phyloP scores from a whole-genome alignment of 805 yeast genomes.

The Ascoidea tarda region DNA sequence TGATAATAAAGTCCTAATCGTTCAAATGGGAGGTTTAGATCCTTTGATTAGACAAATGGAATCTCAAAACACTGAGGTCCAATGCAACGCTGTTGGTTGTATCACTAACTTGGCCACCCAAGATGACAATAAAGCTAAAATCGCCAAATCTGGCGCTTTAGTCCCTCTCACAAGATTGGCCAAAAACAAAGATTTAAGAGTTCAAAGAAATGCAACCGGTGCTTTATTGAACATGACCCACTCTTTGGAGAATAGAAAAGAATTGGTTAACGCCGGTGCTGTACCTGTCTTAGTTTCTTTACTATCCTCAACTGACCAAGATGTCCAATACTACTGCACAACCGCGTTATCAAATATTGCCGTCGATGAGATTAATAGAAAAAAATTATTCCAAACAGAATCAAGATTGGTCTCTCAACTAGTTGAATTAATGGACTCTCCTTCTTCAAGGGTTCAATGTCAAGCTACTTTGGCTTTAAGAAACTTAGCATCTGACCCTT shows the following conservation, averaged over 20 bases:
- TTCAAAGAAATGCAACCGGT: conserved; percentile 97
- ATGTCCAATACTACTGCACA: conserved; percentile 96
- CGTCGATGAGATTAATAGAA: conserved; percentile 85
- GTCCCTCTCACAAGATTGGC: conserved; percentile 91
- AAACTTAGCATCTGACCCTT: conserved; percentile 90
- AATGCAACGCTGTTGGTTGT: conserved; percentile 98
- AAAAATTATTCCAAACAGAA: conserved; percentile 79
- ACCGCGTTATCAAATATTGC: conserved; percentile 96
- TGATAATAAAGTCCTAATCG: conserved; percentile 84
- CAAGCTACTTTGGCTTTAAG: conserved; percentile 95
- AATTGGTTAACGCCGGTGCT: conserved; percentile 94
- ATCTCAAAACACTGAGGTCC: conserved; percentile 93
- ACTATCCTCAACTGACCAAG: conserved; percentile 78
- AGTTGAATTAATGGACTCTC: conserved; percentile 84
- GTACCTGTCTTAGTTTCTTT: conserved; percentile 90
- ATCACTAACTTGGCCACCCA: conserved; percentile 96
- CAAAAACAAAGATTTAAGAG: conserved; percentile 86
- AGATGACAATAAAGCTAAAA: conserved; percentile 91
- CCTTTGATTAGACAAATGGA: conserved; percentile 96
- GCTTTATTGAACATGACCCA: conserved; percentile 97
- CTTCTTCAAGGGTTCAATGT: conserved; percentile 91
- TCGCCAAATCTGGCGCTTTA: conserved; percentile 92
- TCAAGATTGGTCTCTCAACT: conserved; percentile 82
- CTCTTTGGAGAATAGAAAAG: conserved; percentile 90
- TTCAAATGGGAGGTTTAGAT: conserved; percentile 96